These are phyloP conservation scores for Termitomyces eurrhizus DNA, from an alignment of 768 basidiomycete species.

Conservation along the genomic window DNA sequence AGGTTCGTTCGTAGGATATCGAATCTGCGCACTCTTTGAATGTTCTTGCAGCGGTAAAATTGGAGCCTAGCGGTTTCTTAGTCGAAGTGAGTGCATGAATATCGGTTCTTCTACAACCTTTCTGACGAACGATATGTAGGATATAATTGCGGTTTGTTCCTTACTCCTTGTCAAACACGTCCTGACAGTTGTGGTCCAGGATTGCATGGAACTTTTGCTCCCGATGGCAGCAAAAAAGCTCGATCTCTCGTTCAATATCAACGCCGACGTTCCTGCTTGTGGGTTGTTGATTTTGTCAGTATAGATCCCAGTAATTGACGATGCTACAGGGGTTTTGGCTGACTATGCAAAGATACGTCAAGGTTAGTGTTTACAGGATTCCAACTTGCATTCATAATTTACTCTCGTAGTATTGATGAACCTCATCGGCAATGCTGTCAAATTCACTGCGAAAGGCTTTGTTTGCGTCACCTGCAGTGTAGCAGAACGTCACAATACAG, in stretches of 20 bases:
- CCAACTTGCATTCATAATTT: neutral
- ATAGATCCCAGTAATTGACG: neutral
- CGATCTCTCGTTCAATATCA: constrained; percentile 70
- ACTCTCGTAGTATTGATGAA: constrained; percentile 61
- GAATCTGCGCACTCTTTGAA: constrained; percentile 9
- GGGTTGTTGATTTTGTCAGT: constrained; percentile 14
- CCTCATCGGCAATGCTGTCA: constrained; percentile 72
- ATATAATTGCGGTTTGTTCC: constrained; percentile 57
- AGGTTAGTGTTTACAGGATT: constrained; percentile 31
- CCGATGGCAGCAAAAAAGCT: constrained; percentile 75
- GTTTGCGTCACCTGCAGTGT: constrained; percentile 56
- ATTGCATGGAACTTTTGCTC: constrained; percentile 73
- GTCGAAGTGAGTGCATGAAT: constrained; percentile 45
- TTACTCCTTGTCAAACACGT: neutral
- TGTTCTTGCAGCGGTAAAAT: constrained; percentile 50
- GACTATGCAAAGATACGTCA: constrained; percentile 75
- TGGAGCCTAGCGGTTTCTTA: constrained; percentile 62
- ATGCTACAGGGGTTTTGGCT: constrained; percentile 54
- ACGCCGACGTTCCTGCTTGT: constrained; percentile 64
- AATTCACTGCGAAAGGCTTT: constrained; percentile 63
- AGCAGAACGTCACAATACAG: constrained; percentile 39
- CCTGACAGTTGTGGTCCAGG: constrained; percentile 32
- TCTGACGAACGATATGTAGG: constrained; percentile 27
- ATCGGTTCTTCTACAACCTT: neutral
- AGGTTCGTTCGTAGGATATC: constrained; percentile 29